Evolutionary conservation across 768 basidiomycete genomes (phyloP).

Genomic region (Termitomyces sp.): DNA sequence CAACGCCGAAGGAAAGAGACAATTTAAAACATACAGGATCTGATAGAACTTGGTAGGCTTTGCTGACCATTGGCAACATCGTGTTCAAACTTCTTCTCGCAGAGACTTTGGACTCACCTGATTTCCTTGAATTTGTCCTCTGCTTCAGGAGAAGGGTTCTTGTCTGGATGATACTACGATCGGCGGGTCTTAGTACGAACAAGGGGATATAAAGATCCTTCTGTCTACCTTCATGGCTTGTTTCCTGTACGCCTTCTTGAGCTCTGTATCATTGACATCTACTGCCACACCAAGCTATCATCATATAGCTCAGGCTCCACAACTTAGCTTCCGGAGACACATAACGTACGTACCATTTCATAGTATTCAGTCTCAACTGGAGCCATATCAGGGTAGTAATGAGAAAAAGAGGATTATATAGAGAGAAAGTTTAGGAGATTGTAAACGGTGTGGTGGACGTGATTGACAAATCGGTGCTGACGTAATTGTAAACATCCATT

Average conservation of each 20-base stretch:
- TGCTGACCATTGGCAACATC: conserved; percentile 37
- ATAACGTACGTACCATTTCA: conserved; percentile 58
- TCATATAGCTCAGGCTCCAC: not conserved
- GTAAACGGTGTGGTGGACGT: conserved; percentile 1
- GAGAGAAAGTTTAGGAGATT: conserved; percentile 4
- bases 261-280: conserved; percentile 70
- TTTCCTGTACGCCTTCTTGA: conserved; percentile 95
- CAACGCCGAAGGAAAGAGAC: not conserved
- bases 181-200: not conserved
- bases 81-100: not conserved
- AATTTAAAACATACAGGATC: conserved; percentile 54
- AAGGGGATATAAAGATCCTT: not conserved
- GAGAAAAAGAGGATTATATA: conserved; percentile 11
- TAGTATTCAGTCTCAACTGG: conserved; percentile 91
- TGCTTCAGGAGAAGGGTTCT: conserved; percentile 89
- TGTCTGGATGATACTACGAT: conserved; percentile 86
- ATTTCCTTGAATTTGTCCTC: conserved; percentile 97
- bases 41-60: conserved; percentile 92
- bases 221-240: conserved; percentile 79
- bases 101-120: conserved; percentile 43
- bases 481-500: not conserved
- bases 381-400: conserved; percentile 42
- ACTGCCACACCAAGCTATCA: conserved; percentile 62
- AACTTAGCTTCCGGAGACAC: not conserved
- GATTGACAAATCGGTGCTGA: conserved; percentile 3